Evolutionary conservation across 768 basidiomycete species (phyloP).

Genomic region (Leccinum sublutescens): DNA sequence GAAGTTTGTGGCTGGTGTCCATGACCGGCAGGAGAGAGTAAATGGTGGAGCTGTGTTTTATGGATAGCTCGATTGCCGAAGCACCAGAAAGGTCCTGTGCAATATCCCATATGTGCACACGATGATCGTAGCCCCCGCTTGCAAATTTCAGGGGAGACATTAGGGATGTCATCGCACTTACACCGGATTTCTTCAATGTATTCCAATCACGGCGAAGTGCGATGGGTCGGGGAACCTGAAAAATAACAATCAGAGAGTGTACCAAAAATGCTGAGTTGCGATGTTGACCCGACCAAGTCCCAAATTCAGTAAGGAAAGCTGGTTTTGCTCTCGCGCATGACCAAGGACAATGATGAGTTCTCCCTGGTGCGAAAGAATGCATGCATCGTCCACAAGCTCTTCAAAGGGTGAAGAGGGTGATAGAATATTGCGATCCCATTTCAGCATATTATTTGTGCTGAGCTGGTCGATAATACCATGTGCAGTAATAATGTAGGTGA

Average conservation of each 20-base stretch:
- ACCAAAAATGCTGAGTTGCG: background rate
- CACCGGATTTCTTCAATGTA: conserved; percentile 38
- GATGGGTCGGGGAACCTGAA: conserved; percentile 10
- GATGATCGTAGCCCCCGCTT: conserved; percentile 50
- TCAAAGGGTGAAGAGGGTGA: conserved; percentile 22
- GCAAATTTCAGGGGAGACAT: conserved; percentile 43
- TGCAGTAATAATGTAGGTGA: conserved; percentile 36
- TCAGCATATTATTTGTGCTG: conserved; percentile 17
- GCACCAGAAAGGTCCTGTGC: conserved; percentile 33
- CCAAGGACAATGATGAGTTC: conserved; percentile 35
- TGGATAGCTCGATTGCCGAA: conserved; percentile 31
- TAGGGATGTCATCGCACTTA: conserved; percentile 43
- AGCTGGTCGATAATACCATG: conserved; percentile 37
- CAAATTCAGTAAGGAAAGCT: conserved; percentile 28
- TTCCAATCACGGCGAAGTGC: conserved; percentile 32
- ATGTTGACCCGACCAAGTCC: conserved; percentile 25
- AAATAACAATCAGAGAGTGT: conserved; percentile 4
- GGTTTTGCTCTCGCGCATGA: conserved; percentile 38
- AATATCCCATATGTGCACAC: conserved; percentile 47
- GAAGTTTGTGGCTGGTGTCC: conserved; percentile 46
- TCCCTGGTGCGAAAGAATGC: conserved; percentile 31
- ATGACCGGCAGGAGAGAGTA: conserved; percentile 43
- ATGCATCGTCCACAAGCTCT: conserved; percentile 44
- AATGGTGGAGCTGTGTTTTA: conserved; percentile 43
- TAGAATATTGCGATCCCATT: conserved; percentile 17